phyloP scores from a whole-genome alignment of 2,329 filamentous ascomycete genomes.

The Alternaria metachromatica region DNA sequence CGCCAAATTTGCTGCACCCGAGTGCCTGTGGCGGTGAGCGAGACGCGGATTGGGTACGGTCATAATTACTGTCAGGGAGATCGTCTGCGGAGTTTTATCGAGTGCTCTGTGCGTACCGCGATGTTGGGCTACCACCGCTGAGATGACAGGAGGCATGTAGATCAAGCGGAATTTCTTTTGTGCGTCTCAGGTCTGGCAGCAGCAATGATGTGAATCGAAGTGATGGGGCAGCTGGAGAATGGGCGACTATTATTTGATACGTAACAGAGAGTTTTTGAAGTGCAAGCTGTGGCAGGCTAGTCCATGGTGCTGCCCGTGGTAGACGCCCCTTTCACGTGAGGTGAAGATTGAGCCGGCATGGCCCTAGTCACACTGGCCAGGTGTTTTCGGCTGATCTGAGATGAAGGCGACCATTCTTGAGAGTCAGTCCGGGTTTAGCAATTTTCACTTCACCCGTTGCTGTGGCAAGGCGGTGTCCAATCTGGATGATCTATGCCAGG shows the following conservation, averaged over 20 bases:
- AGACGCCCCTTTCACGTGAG: conserved; percentile 41
- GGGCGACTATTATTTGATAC: conserved; percentile 35
- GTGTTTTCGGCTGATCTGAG: conserved; percentile 42
- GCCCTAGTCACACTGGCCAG: conserved; percentile 27
- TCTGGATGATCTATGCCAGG: conserved; percentile 27
- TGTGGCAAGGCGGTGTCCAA: conserved; percentile 23
- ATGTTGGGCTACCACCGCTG: conserved; percentile 15
- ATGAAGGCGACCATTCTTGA: conserved; percentile 20
- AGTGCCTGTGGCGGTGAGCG: conserved; percentile 30
- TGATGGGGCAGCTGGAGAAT: neutral
- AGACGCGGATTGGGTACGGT: conserved; percentile 22
- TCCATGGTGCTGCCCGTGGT: conserved; percentile 12
- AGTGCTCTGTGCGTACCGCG: conserved; percentile 29
- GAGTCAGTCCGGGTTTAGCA: conserved; percentile 28
- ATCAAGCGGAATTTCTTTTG: conserved; percentile 12
- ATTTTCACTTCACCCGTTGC: conserved; percentile 28
- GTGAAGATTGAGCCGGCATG: conserved; percentile 27
- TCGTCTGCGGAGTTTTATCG: conserved; percentile 27
- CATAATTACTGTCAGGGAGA: conserved; percentile 30
- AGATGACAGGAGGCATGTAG: conserved; percentile 26
- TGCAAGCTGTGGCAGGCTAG: conserved; percentile 15
- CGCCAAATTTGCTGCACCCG: conserved; percentile 9
- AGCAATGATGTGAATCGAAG: neutral
- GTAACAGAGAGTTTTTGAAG: conserved; percentile 14
- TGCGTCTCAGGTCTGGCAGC: conserved; percentile 13